A percentile compares a stretch with the other conserved stretches of the same genome.
Evolutionary conservation across 257 asterid species (phyloP).

Genomic region (Nicotiana knightiana): DNA sequence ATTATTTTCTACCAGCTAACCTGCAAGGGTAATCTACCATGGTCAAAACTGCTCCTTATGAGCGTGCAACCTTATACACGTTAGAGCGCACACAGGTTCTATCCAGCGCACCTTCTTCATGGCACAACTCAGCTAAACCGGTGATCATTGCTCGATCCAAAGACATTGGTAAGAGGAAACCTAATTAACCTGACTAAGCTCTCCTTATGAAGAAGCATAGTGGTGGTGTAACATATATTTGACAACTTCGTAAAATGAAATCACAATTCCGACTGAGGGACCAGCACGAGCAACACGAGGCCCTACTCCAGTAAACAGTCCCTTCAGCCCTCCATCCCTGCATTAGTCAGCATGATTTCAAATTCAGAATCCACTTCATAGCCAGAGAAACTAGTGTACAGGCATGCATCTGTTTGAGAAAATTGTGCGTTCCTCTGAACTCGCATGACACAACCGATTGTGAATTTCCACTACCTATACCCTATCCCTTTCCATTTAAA

Average conservation of each 20-base stretch:
- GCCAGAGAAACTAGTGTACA: not conserved
- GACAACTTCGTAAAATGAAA: constrained; percentile 90
- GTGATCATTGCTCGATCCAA: not conserved
- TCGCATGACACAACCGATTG: not conserved
- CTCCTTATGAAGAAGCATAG: constrained; percentile 22
- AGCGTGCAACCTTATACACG: constrained; percentile 20
- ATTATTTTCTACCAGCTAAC: constrained; percentile 25
- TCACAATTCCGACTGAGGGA: constrained; percentile 91
- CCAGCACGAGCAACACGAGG: constrained; percentile 99
- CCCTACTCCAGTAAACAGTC: constrained; percentile 90
- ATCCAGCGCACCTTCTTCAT: not conserved
- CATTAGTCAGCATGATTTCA: constrained; percentile 4
- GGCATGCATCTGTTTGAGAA: not conserved
- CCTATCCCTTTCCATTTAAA: not conserved
- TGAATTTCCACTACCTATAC: not conserved
- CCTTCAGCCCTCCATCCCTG: constrained; percentile 90
- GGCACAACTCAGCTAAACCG: not conserved
- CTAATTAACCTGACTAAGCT: not conserved
- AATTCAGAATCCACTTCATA: constrained; percentile 2
- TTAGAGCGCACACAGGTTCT: not conserved
- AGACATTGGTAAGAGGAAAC: not conserved
- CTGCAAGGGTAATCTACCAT: constrained; percentile 11
- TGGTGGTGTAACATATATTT: constrained; percentile 54
- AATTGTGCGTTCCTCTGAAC: not conserved
- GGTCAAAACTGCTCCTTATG: constrained; percentile 27